Evolutionary conservation across 129 eudicot genomes (phyloP).

Genomic region (Ambrosia artemisiifolia): DNA sequence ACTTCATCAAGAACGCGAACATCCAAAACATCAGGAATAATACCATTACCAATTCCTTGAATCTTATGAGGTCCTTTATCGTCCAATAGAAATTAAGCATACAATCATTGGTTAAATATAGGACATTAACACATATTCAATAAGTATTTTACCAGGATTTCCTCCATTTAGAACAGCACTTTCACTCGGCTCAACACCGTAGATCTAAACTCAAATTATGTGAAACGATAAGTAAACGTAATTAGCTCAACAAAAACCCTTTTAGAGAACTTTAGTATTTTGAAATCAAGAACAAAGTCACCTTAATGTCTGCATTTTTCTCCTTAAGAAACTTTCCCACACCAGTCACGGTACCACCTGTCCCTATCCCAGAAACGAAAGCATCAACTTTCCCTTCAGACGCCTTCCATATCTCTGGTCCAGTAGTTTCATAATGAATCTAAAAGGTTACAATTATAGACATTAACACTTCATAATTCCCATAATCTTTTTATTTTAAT

Average conservation of each 20-base stretch:
- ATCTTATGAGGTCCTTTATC: constrained; percentile 53
- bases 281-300: neutral
- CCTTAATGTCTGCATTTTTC: constrained; percentile 14
- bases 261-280: neutral
- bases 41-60: constrained; percentile 73
- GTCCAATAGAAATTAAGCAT: neutral
- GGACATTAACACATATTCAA: too few species aligned
- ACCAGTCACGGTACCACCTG: constrained; percentile 13
- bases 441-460: neutral
- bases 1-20: constrained; percentile 54
- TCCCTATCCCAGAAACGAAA: constrained; percentile 2
- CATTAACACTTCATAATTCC: neutral
- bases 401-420: constrained; percentile 15
- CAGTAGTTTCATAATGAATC: constrained; percentile 18
- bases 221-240: constrained; percentile 5
- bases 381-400: constrained; percentile 16
- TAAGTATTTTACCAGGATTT: constrained; percentile 30
- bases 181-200: constrained; percentile 71
- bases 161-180: constrained; percentile 62
- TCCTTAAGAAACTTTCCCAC: constrained; percentile 18
- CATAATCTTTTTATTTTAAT: neutral
- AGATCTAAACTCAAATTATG: constrained; percentile 33
- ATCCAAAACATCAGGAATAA: constrained; percentile 49
- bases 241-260: neutral
- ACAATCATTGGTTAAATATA: neutral